Evolutionary conservation across 164 flowering plant species (phyloP), one percentile per base, ranked within the genome.

Genomic region (Macadamia tetraphylla): DNA sequence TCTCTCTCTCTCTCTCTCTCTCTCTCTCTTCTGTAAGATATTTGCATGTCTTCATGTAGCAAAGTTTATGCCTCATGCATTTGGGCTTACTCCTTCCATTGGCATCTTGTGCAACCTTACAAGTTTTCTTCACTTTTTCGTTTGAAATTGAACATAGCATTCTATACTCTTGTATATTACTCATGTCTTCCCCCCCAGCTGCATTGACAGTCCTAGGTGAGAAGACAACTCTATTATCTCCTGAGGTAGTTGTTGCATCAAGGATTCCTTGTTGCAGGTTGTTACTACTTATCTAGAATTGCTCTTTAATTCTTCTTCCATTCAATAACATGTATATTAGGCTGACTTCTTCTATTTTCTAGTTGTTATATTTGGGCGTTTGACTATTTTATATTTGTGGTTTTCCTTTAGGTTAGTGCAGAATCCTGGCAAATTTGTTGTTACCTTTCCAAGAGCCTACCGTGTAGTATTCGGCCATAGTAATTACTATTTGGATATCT

Each of bases 401-500:
- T 66, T 52, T 67, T 73, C 65, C 9, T 69, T 70, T 75, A 92
- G 98, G 96, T 84, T 95, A 76, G 80, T 92, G 60, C 99, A 95
- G 74, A 77, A 91, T 69, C 98, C 99, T 74, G 99, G 99, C 73
- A 98, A 95, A 85, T 95, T 87, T 82, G 99, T 95, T 76, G 98
- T 92, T 81, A 92, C 98, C 57, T 95, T 95, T 81, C 99, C 99
- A 58, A 89, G 99, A 83, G 97, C 99, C 65, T 95, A 95, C 81
- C 99, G 92, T 78, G 78, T 91, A 65, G 99, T 98, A 78, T 95
- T 95, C 88, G 91, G 99, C 86, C 99, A 95, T 74, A 98, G 99
- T 95, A 92, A 87, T 77, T 79, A 65, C 56, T 73, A 10, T 51
- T 10, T 14, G 17, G 13, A 51, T 43, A 43, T 43, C 6, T 43